These are phyloP conservation scores for Cudoniella acicularis DNA, from an alignment of 495 filamentous ascomycete species.

Conservation along the genomic window DNA sequence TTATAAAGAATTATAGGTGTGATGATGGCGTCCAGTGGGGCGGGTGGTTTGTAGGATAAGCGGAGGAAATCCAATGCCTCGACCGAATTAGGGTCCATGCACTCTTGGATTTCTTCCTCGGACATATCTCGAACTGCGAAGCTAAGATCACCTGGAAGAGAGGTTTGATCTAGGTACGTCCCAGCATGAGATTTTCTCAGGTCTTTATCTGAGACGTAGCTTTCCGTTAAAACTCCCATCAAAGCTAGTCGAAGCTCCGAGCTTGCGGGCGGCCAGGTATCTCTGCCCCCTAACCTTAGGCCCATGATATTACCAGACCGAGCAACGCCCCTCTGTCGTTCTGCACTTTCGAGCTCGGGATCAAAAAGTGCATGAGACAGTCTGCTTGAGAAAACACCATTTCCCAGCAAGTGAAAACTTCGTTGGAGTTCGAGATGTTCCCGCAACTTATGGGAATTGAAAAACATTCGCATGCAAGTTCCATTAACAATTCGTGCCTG, in stretches of 20 bases:
- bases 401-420: constrained; percentile 77
- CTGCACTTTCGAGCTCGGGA: constrained; percentile 75
- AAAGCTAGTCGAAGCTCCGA: constrained; percentile 85
- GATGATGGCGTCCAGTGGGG: constrained; percentile 68
- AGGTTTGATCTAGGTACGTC: constrained; percentile 28
- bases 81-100: constrained; percentile 73
- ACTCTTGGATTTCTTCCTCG: constrained; percentile 68
- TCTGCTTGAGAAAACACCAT: constrained; percentile 75
- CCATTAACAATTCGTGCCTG: constrained; percentile 76
- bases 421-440: constrained; percentile 74
- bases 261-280: constrained; percentile 88
- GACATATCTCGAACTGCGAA: constrained; percentile 84
- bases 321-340: constrained; percentile 63
- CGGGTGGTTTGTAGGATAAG: constrained; percentile 77
- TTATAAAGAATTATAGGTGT: constrained; percentile 61
- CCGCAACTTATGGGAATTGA: constrained; percentile 67
- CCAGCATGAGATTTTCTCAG: constrained; percentile 17
- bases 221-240: constrained; percentile 81
- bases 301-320: constrained; percentile 73
- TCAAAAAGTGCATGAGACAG: constrained; percentile 84
- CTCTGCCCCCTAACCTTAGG: constrained; percentile 68
- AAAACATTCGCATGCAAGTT: constrained; percentile 74
- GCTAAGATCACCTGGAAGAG: constrained; percentile 74
- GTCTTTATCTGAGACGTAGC: constrained; percentile 41
- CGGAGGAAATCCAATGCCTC: constrained; percentile 89